phyloP scores from a whole-genome alignment of 352 stramenopile genomes.

The Globisporangium cederbergense region DNA sequence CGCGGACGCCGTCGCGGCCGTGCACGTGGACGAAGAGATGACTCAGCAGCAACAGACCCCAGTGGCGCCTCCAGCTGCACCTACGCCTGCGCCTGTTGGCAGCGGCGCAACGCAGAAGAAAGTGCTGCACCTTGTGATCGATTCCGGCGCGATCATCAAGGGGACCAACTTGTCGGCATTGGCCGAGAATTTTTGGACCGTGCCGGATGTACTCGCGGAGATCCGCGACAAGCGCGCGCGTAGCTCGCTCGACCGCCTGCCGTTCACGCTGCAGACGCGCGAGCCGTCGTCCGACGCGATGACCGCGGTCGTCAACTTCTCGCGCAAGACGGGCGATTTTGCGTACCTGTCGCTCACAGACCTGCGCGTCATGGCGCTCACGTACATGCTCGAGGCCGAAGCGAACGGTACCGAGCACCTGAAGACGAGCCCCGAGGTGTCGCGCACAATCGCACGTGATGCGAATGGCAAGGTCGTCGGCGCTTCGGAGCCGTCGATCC shows the following conservation, averaged over 20 bases:
- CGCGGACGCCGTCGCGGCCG: slow-evolving; percentile 7
- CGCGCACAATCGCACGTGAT: slow-evolving; percentile 60
- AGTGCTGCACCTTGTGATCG: slow-evolving; percentile 74
- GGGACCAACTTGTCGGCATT: slow-evolving; percentile 69
- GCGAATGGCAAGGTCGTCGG: slow-evolving; percentile 69
- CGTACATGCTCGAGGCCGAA: slow-evolving; percentile 84
- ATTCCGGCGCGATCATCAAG: slow-evolving; percentile 89
- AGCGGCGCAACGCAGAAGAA: slow-evolving; percentile 42
- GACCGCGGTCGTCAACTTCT: slow-evolving; percentile 77
- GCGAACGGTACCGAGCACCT: slow-evolving; percentile 65
- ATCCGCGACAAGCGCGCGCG: slow-evolving; percentile 83
- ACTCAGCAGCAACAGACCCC: slow-evolving; percentile 5
- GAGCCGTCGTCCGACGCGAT: slow-evolving; percentile 81
- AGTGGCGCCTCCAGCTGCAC: background rate
- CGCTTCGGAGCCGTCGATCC: slow-evolving; percentile 35
- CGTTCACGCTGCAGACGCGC: slow-evolving; percentile 73
- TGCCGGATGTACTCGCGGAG: slow-evolving; percentile 78
- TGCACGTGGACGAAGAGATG: background rate
- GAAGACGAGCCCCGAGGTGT: slow-evolving; percentile 61
- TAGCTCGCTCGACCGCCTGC: slow-evolving; percentile 60
- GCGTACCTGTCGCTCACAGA: slow-evolving; percentile 81
- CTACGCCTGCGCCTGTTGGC: background rate
- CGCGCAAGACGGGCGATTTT: slow-evolving; percentile 86
- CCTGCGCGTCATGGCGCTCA: slow-evolving; percentile 84
- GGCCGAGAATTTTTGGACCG: slow-evolving; percentile 87